Conservation (phyloP, 2,329 filamentous ascomycete species). For the Fusarium incarnatum region DNA sequence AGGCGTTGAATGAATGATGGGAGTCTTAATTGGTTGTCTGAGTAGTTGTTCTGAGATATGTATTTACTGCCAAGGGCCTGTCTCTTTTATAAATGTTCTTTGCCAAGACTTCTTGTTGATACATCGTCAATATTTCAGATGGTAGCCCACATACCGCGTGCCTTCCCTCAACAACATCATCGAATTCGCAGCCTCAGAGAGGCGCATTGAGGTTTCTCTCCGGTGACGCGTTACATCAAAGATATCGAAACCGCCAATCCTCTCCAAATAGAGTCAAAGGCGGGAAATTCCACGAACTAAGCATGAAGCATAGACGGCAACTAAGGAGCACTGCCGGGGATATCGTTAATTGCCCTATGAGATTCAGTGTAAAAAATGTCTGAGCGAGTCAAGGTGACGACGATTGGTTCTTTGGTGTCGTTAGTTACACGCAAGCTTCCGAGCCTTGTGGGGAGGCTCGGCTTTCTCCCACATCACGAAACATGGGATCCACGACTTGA, state of each 20-base stretch:
- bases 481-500: background rate
- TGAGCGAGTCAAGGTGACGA: background rate
- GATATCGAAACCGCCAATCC: background rate
- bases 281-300: slow-evolving; percentile 1
- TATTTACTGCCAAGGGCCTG: background rate
- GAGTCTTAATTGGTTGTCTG: background rate
- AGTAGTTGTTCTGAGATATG: background rate
- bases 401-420: slow-evolving; percentile 9
- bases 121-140: background rate
- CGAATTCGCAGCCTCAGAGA: background rate
- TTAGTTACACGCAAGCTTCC: slow-evolving; percentile 3
- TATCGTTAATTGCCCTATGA: slow-evolving; percentile 8
- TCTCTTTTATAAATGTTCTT: background rate
- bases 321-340: slow-evolving; percentile 17
- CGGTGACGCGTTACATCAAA: slow-evolving; percentile 18
- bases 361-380: slow-evolving; percentile 1
- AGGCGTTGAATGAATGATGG: background rate
- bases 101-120: background rate
- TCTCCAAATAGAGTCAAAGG: background rate
- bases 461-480: slow-evolving; percentile 27
- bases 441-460: slow-evolving; percentile 2
- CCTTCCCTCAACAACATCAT: background rate
- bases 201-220: background rate
- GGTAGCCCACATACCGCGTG: slow-evolving; percentile 13
- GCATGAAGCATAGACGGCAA: slow-evolving; percentile 16